Evolutionary conservation across 139 green algal genomes (phyloP).

Genomic region (Pedinophyceae sp.): DNA sequence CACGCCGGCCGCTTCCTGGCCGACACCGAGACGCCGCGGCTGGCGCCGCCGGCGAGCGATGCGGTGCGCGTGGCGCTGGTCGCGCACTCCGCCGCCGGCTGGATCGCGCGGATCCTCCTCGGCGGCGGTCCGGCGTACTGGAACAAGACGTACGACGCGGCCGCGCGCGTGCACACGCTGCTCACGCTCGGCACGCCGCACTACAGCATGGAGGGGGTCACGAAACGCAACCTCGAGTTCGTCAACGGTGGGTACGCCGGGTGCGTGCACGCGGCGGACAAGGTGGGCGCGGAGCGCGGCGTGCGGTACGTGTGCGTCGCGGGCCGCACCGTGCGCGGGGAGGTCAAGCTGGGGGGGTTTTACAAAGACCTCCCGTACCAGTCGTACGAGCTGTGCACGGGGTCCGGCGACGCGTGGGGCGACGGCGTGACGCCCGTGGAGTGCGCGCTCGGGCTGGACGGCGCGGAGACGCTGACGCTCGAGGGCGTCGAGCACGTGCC

Average conservation of each 20-base stretch:
- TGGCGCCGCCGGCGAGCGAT: too few relatives aligned
- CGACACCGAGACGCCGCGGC: background rate
- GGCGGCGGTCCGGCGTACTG: conserved; percentile 10
- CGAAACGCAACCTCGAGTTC: conserved; percentile 16
- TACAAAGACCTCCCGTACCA: conserved; percentile 20
- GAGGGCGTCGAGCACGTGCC: conserved; percentile 20
- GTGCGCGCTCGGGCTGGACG: conserved; percentile 16
- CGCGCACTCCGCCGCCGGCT: conserved; percentile 15
- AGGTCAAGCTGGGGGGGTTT: conserved; percentile 3
- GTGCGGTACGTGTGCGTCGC: conserved; percentile 18
- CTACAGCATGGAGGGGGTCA: conserved; percentile 13
- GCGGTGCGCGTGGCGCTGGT: conserved; percentile 9
- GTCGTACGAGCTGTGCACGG: conserved; percentile 18
- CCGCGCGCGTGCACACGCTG: conserved; percentile 9
- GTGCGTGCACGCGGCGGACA: conserved; percentile 14
- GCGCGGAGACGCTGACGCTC: conserved; percentile 14
- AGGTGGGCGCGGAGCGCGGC: background rate
- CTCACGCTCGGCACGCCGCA: conserved; percentile 22
- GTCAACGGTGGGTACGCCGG: conserved; percentile 18
- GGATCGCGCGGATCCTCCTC: conserved; percentile 23
- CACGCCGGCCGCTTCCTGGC: background rate
- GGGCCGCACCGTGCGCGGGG: conserved; percentile 15
- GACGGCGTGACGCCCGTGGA: conserved; percentile 23
- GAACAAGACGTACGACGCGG: conserved; percentile 11
- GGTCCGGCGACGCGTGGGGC: conserved; percentile 10